Base-by-base conservation (phyloP, 768 basidiomycete genomes). In the Saitozyma sp. region DNA sequence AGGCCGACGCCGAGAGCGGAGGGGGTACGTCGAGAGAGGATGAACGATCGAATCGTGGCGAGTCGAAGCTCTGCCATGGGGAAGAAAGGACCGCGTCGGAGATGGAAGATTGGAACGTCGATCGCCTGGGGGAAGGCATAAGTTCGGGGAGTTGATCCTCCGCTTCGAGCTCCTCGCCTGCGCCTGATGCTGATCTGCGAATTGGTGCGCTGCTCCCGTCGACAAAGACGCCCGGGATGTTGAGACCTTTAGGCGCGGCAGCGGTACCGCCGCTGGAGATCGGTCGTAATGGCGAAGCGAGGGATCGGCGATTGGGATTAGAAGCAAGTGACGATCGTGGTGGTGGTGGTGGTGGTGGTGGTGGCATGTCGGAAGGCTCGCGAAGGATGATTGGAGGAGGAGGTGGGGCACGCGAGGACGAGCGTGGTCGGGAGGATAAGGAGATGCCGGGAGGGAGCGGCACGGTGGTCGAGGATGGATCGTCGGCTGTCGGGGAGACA, bases 341-440 rank as follows among this genome's bases (percentile, higher is more conserved):
- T 13, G 17, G 19, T 51, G 50, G 40, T 45, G 53, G 42, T 13
- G 17, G 19, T 51, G 50, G 40, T 39, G 50, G 50, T 1, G 50
- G 45, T 40, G n/a, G 16, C 20, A 52, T 40, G 19, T 51, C 14
- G 17, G 17, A 17, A 48, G 17, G 17, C 14, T 43, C 19, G 20
- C 71, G 71, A 9, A 73, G 60, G 13, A 73, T 51, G 51, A 73
- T 73, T 0, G 71, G 68, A 0, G 71, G 71, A n/a, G 71, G 71
- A 1, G 66, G 51, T 6, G 66, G 59, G 7, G 71, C 71, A 16
- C 71, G 62, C n/a, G 58, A 20, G 3, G 56, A 49, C 3, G 61
- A 45, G 7, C 51, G 43, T 11, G 57, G 56, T 20, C 63, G 51
- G 2, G 29, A 29, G 29, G 29, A 29, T 5, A 29, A 5, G 29